Evolutionary conservation across 2,329 filamentous ascomycete genomes (phyloP), one percentile per base, ranked within the genome.

Genomic region (Diaporthe aspalathi): DNA sequence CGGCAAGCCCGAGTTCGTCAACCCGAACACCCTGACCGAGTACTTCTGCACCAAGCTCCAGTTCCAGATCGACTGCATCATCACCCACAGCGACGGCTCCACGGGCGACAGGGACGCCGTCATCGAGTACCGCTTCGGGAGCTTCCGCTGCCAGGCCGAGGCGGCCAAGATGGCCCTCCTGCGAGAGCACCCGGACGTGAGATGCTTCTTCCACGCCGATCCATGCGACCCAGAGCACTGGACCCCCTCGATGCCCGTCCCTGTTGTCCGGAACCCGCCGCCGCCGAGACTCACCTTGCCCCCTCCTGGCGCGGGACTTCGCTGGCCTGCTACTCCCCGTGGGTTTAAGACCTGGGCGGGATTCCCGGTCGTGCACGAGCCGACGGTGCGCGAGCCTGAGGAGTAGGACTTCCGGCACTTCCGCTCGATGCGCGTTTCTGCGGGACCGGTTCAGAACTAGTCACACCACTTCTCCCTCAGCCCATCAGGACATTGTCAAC

Each of bases 81-180:
- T 79, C 3, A 74, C 77, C 22, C 70, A 73, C 32, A 77, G 73
- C 2, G 74, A 72, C 0, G 72, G 73, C 0, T 78, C 80, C 27
- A 75, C 27, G 5, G n/a, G 57, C 38, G 47, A 32, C 70, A 68
- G 32, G 27, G 60, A 43, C 24, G 68, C 69, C 43, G 80, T 84
- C 2, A 73, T 87, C 17, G 87, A 89, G 80, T 87, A 84, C 74
- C 81, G 83, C 14, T 90, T 90, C 74, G 86, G 85, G 0, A 88
- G 86, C 69, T 89, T 83, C 71, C 83, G 87, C 0, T 87, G 85
- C 77, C 88, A 90, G 81, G 82, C 87, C 0, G 83, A 88, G 78
- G 82, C 84, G 66, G 86, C 84, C 2, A 77, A 79, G 45, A 78
- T 79, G 76, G 76, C 79, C 0, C 62, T 80, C 3, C 65, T 72